Base-by-base conservation (phyloP, 176 grass and related monocot species). In the Oropetium thomaeum region DNA sequence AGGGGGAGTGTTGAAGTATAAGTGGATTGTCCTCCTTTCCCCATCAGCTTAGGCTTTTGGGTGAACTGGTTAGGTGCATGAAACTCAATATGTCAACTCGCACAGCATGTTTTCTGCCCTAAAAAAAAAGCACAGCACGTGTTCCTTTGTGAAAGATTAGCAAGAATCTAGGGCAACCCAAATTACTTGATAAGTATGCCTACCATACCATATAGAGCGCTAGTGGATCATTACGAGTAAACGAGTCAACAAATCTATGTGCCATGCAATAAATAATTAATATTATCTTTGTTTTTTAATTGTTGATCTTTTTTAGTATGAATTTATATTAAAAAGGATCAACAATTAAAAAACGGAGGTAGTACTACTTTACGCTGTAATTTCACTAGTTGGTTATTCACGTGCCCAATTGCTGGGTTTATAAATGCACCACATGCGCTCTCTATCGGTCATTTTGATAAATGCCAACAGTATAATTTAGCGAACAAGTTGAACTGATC, bases 91-190 rank as follows among this genome's bases (percentile, higher is more conserved):
- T n/a, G n/a, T n/a, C n/a, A n/a, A n/a, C n/a, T n/a, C n/a, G n/a
- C n/a, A n/a, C n/a, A n/a, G n/a, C n/a, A n/a, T n/a, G n/a, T n/a
- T n/a, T n/a, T n/a, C n/a, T n/a, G n/a, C n/a, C n/a, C n/a, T n/a
- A n/a, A n/a, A n/a, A n/a, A n/a, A n/a, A n/a, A n/a, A 37, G 7
- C 57, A 66, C 34, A 55, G 43, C 74, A 78, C 52, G 57, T 77
- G 66, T 34, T 78, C 37, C 49, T 78, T 71, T 14, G 47, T 63
- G 29, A 73, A 70, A 73, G 47, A 65, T 72, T 30, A 72, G 47
- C 58, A 65, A 62, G 28, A 79, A 79, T 78, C 82, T 71, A 71
- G 58, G 67, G 67, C n/a, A 78, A 28, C 58, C 20, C 27, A 43
- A 45, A 33, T 34, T 38, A 52, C 6, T 62, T 25, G 29, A 43